phyloP scores from a whole-genome alignment of 2,329 filamentous ascomycete genomes.

The Cladosporium colombiae region DNA sequence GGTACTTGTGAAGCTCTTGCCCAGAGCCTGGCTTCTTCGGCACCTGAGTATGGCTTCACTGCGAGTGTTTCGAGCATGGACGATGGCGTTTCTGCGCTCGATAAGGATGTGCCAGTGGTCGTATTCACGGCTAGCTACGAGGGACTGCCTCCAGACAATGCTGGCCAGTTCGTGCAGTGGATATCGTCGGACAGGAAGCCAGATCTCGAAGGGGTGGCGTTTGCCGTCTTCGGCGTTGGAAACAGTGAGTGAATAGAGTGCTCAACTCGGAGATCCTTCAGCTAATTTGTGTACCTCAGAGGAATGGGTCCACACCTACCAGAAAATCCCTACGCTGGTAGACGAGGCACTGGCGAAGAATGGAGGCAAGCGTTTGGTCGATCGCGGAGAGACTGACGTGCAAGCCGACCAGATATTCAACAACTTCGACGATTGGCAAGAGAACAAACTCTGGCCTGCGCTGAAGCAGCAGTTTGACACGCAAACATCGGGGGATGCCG shows the following conservation, averaged over 20 bases:
- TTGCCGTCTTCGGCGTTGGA: conserved; percentile 44
- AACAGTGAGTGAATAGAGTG: conserved; percentile 28
- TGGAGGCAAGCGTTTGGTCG: conserved; percentile 35
- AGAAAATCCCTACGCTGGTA: conserved; percentile 41
- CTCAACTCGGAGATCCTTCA: background rate
- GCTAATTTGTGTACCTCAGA: background rate
- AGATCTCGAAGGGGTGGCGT: conserved; percentile 37
- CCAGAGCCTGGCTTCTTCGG: conserved; percentile 39
- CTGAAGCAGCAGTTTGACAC: background rate
- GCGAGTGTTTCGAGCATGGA: conserved; percentile 40
- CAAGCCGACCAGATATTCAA: conserved; percentile 42
- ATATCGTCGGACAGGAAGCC: conserved; percentile 20
- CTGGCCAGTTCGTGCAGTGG: conserved; percentile 44
- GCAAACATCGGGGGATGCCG: background rate
- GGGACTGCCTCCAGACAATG: conserved; percentile 45
- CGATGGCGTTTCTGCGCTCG: conserved; percentile 36
- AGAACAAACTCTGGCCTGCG: conserved; percentile 22
- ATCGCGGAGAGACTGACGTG: conserved; percentile 40
- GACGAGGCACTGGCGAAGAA: conserved; percentile 34
- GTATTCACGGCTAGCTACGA: conserved; percentile 45
- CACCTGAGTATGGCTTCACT: conserved; percentile 39
- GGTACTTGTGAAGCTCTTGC: conserved; percentile 46
- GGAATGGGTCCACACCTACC: conserved; percentile 44
- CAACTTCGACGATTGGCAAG: conserved; percentile 44
- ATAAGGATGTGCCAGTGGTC: conserved; percentile 38